A percentile compares a stretch with the other conserved stretches of the same genome.
phyloP scores from a whole-genome alignment of 2,329 filamentous ascomycete species.

The Diaporthe capsici region DNA sequence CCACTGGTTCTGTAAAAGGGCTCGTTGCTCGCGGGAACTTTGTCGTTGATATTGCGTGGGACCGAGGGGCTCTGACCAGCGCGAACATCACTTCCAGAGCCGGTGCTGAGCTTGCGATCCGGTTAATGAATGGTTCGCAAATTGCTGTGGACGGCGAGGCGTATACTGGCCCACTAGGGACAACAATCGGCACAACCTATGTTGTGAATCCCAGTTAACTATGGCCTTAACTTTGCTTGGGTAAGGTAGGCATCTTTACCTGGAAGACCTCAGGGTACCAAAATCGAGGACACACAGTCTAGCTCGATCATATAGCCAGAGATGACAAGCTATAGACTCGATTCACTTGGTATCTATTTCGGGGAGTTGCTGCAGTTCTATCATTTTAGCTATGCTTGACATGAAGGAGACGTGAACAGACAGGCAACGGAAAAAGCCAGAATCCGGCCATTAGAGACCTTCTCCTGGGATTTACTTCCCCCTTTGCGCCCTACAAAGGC shows the following conservation, averaged over 20 bases:
- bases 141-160: not conserved
- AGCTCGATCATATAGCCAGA: not conserved
- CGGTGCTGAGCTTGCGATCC: constrained; percentile 6
- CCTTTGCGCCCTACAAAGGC: constrained; percentile 49
- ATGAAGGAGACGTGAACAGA: not conserved
- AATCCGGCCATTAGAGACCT: not conserved
- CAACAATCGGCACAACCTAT: not conserved
- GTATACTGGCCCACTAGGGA: not conserved
- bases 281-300: not conserved
- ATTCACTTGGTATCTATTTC: not conserved
- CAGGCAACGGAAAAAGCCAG: not conserved
- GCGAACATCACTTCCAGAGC: constrained; percentile 17
- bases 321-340: not conserved
- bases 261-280: not conserved
- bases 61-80: not conserved
- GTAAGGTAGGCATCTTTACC: too few relatives aligned
- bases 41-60: constrained; percentile 13
- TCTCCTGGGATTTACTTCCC: not conserved
- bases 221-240: too few relatives aligned
- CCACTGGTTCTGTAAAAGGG: not conserved
- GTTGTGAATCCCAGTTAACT: not conserved
- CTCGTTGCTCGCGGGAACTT: constrained; percentile 6
- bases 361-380: not conserved
- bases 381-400: not conserved
- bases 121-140: constrained; percentile 6